These are phyloP conservation scores for Cucurbita moschata DNA, from an alignment of 306 rosid genomes.

Conservation along the genomic window DNA sequence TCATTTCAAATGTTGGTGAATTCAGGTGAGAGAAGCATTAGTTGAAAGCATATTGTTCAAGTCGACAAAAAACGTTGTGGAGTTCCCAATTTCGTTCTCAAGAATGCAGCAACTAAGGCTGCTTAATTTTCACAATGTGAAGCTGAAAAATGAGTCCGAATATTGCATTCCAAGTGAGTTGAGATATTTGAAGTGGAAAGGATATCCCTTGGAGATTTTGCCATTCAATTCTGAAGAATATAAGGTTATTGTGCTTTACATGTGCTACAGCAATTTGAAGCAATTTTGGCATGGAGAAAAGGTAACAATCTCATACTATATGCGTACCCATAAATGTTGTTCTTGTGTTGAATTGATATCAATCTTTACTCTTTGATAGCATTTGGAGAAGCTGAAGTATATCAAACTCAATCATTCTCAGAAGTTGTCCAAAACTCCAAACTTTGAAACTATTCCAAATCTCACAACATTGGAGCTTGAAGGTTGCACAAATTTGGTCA, in stretches of 20 bases:
- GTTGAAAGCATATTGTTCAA: neutral
- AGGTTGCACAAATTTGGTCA: constrained; percentile 8
- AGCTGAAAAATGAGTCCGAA: neutral
- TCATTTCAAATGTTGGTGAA: too few species aligned
- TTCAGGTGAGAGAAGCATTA: constrained; percentile 5
- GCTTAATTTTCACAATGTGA: neutral
- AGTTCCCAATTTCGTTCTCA: constrained; percentile 14
- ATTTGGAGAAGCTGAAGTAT: constrained; percentile 1
- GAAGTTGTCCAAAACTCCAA: constrained; percentile 5
- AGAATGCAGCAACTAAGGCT: constrained; percentile 6
- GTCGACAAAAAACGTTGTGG: neutral
- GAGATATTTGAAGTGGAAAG: constrained; percentile 10
- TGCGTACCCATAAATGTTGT: neutral
- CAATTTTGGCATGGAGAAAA: constrained; percentile 1
- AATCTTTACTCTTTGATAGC: neutral
- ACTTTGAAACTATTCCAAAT: constrained; percentile 5
- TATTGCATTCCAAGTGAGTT: constrained; percentile 1
- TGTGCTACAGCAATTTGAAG: neutral
- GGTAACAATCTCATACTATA: neutral
- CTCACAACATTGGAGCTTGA: neutral
- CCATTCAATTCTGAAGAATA: neutral
- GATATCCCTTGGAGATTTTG: constrained; percentile 3
- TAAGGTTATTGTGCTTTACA: constrained; percentile 10
- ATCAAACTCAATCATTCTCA: constrained; percentile 9
- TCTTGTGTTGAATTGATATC: neutral